phyloP scores from a whole-genome alignment of 176 grass and related monocot genomes.

The Rhynchospora tenuis region DNA sequence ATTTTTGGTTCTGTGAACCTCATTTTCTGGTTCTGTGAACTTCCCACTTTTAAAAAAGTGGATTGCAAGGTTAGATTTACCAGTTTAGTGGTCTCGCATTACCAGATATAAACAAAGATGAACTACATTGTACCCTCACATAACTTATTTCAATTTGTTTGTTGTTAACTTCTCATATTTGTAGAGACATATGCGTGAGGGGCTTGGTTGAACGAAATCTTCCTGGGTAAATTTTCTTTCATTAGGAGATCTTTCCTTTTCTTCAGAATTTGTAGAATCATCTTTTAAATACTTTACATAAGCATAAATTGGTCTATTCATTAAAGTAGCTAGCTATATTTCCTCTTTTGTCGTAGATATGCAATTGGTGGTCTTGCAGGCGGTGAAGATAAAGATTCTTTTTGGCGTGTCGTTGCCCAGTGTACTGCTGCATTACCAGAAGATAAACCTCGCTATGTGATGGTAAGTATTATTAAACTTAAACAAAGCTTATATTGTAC shows the following conservation, averaged over 20 bases:
- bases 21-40: no score
- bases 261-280: background rate
- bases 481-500: background rate
- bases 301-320: background rate
- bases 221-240: conserved; percentile 57
- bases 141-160: background rate
- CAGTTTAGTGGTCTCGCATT: no score
- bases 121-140: background rate
- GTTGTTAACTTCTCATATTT: conserved; percentile 15
- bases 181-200: conserved; percentile 82
- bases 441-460: conserved; percentile 96
- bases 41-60: no score
- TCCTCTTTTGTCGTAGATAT: conserved; percentile 46
- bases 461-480: conserved; percentile 41
- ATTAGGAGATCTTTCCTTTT: background rate
- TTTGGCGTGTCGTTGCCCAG: conserved; percentile 91
- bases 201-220: conserved; percentile 88
- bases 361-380: conserved; percentile 95
- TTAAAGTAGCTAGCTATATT: conserved; percentile 22
- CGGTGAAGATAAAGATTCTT: conserved; percentile 97
- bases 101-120: no score
- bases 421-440: conserved; percentile 88
- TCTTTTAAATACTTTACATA: conserved; percentile 5
- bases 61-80: no score
- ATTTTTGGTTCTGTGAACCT: no score